A percentile compares a stretch with the other conserved stretches of the same genome.
Conservation (phyloP, 306 rosid species). For the Corylus heterophylla region DNA sequence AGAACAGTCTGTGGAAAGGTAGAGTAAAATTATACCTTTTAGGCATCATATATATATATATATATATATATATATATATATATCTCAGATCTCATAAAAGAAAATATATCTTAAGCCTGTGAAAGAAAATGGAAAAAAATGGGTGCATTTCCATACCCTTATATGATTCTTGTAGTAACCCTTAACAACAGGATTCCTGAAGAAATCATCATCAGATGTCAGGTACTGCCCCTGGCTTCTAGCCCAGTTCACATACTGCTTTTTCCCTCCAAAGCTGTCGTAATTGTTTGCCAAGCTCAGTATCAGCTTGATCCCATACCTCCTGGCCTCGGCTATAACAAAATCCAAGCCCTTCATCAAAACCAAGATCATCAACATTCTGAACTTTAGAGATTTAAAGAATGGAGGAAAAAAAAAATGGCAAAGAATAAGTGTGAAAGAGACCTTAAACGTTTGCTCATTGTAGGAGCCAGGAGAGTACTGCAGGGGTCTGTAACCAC, state of each 20-base stretch:
- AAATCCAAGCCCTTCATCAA: conserved; percentile 80
- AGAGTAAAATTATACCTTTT: conserved; percentile 28
- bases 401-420: neutral
- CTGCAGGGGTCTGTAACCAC: conserved; percentile 82
- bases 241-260: conserved; percentile 96
- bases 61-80: neutral
- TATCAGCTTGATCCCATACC: conserved; percentile 75
- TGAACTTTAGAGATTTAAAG: neutral
- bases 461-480: conserved; percentile 85
- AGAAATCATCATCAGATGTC: conserved; percentile 89
- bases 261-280: conserved; percentile 85
- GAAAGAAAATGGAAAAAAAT: neutral
- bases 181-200: conserved; percentile 66
- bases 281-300: conserved; percentile 92
- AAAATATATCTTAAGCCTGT: neutral
- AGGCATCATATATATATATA: neutral
- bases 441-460: conserved; percentile 79
- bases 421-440: neutral
- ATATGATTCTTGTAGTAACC: conserved; percentile 82
- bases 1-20: conserved; percentile 61
- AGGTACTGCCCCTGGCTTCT: conserved; percentile 74
- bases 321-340: conserved; percentile 82
- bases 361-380: neutral
- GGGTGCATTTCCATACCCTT: conserved; percentile 41
- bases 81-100: neutral